Conservation (phyloP, 2,329 filamentous ascomycete species). For the Paecilomyces variotii region DNA sequence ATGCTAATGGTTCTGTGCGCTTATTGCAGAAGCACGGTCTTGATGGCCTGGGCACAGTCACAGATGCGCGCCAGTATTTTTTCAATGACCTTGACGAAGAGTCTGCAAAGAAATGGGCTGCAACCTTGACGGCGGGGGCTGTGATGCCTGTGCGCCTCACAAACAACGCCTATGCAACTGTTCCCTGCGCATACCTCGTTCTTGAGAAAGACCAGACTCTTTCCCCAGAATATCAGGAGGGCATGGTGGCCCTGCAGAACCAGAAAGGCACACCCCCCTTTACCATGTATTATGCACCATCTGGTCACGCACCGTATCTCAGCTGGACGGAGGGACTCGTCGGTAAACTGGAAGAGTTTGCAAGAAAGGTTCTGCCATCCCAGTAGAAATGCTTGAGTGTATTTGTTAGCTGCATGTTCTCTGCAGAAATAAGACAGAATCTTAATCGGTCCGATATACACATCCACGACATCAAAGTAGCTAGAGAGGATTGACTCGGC, state of each 20-base stretch:
- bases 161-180: conserved; percentile 21
- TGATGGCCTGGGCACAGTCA: conserved; percentile 15
- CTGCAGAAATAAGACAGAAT: neutral
- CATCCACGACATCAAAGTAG: neutral
- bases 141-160: conserved; percentile 18
- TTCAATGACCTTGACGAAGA: conserved; percentile 15
- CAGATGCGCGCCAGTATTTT: conserved; percentile 16
- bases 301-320: conserved; percentile 25
- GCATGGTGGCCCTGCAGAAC: conserved; percentile 19
- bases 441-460: neutral
- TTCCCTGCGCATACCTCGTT: conserved; percentile 28
- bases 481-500: neutral
- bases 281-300: conserved; percentile 15
- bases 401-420: too few relatives aligned
- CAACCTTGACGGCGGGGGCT: conserved; percentile 17
- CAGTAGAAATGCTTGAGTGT: neutral
- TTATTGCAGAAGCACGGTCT: conserved; percentile 9
- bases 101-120: conserved; percentile 15
- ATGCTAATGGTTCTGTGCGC: neutral
- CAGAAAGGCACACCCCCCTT: conserved; percentile 13
- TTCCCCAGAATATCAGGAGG: conserved; percentile 23
- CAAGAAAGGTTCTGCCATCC: conserved; percentile 2
- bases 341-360: conserved; percentile 16
- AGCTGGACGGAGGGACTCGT: conserved; percentile 22
- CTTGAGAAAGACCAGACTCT: conserved; percentile 20